Conservation (phyloP, 2,329 filamentous ascomycete genomes). For the Geosmithia morbida region DNA sequence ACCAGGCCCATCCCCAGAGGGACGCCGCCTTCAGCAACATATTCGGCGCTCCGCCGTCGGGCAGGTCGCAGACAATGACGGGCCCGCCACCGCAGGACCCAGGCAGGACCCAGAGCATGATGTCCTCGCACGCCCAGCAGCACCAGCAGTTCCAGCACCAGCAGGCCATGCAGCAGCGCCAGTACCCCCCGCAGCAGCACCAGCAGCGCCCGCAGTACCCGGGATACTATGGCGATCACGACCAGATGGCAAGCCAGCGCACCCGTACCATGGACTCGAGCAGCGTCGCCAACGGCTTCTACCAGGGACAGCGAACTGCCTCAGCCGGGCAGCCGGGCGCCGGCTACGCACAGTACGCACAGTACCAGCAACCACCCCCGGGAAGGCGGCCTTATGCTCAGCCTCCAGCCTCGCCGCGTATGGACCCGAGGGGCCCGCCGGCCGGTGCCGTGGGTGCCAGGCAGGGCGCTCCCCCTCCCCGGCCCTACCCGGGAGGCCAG, state of each 20-base stretch:
- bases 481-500: slow-evolving; percentile 48
- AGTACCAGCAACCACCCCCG: slow-evolving; percentile 19
- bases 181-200: slow-evolving; percentile 28
- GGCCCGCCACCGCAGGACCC: slow-evolving; percentile 31
- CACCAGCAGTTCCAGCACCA: slow-evolving; percentile 33
- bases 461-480: slow-evolving; percentile 37
- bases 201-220: slow-evolving; percentile 41
- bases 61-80: slow-evolving; percentile 91
- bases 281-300: slow-evolving; percentile 33
- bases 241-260: slow-evolving; percentile 9
- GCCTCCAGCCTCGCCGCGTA: slow-evolving; percentile 41
- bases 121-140: slow-evolving; percentile 23
- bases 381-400: slow-evolving; percentile 24
- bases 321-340: slow-evolving; percentile 28
- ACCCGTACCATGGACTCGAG: slow-evolving; percentile 9
- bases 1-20: slow-evolving; percentile 50
- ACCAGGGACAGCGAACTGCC: slow-evolving; percentile 35
- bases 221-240: slow-evolving; percentile 19
- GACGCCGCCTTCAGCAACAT: slow-evolving; percentile 95
- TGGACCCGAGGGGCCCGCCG: slow-evolving; percentile 40
- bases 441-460: slow-evolving; percentile 22
- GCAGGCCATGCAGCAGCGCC: slow-evolving; percentile 34
- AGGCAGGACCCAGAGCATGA: slow-evolving; percentile 71
- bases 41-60: slow-evolving; percentile 78
- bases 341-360: slow-evolving; percentile 10